phyloP scores from a whole-genome alignment of 2,329 filamentous ascomycete genomes.

The Fusarium dlaminii region DNA sequence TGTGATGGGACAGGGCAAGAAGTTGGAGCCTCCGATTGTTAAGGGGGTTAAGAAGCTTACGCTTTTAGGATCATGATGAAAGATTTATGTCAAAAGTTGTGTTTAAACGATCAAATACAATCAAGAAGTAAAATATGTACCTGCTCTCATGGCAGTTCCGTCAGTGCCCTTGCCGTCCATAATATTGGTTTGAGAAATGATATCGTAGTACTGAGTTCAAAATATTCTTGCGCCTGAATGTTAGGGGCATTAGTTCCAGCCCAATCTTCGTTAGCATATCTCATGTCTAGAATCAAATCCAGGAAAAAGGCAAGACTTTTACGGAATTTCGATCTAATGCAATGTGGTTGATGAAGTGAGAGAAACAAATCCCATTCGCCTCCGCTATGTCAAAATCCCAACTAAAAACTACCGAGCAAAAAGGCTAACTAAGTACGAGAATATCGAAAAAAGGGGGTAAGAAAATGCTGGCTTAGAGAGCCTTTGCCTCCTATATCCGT shows the following conservation, averaged over 20 bases:
- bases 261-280: background rate
- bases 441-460: conserved; percentile 26
- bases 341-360: background rate
- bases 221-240: background rate
- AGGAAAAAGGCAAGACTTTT: background rate
- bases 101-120: conserved; percentile 15
- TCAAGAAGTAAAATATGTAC: background rate
- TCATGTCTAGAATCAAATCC: background rate
- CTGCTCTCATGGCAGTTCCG: background rate
- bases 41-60: conserved; percentile 59
- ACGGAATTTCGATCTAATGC: background rate
- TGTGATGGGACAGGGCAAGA: conserved; percentile 56
- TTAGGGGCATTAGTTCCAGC: background rate
- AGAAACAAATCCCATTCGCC: conserved; percentile 43
- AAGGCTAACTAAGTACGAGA: conserved; percentile 21
- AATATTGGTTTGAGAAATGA: background rate
- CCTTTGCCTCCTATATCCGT: conserved; percentile 14
- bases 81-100: conserved; percentile 3
- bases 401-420: conserved; percentile 26
- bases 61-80: conserved; percentile 55
- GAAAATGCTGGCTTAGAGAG: background rate
- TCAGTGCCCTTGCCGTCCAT: background rate
- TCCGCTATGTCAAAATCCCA: conserved; percentile 46
- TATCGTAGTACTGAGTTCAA: background rate
- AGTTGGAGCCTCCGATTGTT: conserved; percentile 60